Evolutionary conservation across 208 protist genomes (phyloP).

Genomic region (Histomonas meleagridis): DNA sequence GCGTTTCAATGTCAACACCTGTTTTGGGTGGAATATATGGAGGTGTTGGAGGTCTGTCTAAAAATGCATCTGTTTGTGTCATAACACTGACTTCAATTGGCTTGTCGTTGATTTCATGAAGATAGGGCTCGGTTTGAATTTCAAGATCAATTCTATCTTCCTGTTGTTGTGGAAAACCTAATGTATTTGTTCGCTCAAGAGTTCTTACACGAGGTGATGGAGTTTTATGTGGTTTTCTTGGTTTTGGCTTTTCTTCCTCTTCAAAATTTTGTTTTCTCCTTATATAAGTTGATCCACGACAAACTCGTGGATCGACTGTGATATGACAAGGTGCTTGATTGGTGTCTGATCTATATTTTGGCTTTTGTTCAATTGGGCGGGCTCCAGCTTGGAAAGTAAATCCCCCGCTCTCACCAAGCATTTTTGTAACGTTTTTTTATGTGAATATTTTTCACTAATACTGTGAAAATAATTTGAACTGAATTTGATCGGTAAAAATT

Average conservation of each 20-base stretch:
- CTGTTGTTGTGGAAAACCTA: background rate
- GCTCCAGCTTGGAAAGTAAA: constrained; percentile 21
- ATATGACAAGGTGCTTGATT: background rate
- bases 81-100: constrained; percentile 45
- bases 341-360: background rate
- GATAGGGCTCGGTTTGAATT: constrained; percentile 29
- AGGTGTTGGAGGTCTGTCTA: constrained; percentile 74
- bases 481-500: too few relatives aligned
- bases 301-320: constrained; percentile 16
- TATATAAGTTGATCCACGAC: constrained; percentile 28
- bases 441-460: too few relatives aligned
- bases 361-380: background rate
- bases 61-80: constrained; percentile 80
- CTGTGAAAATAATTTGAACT: too few relatives aligned
- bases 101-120: constrained; percentile 20
- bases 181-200: background rate
- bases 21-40: constrained; percentile 77
- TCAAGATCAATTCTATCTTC: constrained; percentile 29
- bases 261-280: background rate
- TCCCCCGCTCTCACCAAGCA: background rate
- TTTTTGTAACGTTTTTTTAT: background rate
- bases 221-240: background rate
- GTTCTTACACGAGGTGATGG: background rate
- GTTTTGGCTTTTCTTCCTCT: background rate
- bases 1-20: constrained; percentile 77